Base-by-base conservation (phyloP, 2,329 filamentous ascomycete species). In the Penicillium sp. region DNA sequence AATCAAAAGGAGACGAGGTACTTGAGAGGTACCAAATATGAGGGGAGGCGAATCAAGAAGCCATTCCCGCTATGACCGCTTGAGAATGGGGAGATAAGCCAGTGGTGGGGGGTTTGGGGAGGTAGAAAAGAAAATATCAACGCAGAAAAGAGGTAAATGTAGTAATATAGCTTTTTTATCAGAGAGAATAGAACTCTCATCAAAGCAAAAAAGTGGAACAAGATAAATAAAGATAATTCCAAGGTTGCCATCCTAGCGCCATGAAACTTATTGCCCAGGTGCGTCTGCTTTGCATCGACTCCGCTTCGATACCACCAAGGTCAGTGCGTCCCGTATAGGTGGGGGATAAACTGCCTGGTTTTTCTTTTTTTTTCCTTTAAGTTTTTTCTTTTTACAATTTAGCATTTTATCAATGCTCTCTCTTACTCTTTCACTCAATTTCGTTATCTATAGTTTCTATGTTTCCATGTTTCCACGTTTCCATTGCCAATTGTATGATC, bases 261-360 rank as follows among this genome's bases (percentile, higher is more conserved):
- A 44, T 28, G 19, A 38, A 45, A 39, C 4, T 37, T 19, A 42
- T 41, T 46, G 37, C 22, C 41, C 3, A 37, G 40, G 53, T 57
- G 55, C 53, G 50, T 55, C 53, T 54, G 46, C 53, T 55, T 55
- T 55, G 47, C 53, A 55, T 48, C 28, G 44, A 49, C 53, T 57
- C 50, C 52, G 50, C 54, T 59, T 46, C 49, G 42, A 59, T 56
- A 44, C 16, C 22, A 42, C 30, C 37, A 45, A 51, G 43, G 57
- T 56, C 58, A 58, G 50, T 61, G 58, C 58, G 58, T 52, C 45
- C 50, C 53, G 53, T 54, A 57, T 55, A 55, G 36, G 35, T 50
- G 42, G 42, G 33, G 40, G 40, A 16, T 35, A 36, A 36, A 7
- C 30, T 37, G 35, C 41, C 33, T 42, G 28, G 28, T 34, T 16